Percentiles rank a stretch among this genome's conserved stretches.
Evolutionary conservation across 768 basidiomycete species (phyloP).

Genomic region (Hebeloma cylindrosporum): DNA sequence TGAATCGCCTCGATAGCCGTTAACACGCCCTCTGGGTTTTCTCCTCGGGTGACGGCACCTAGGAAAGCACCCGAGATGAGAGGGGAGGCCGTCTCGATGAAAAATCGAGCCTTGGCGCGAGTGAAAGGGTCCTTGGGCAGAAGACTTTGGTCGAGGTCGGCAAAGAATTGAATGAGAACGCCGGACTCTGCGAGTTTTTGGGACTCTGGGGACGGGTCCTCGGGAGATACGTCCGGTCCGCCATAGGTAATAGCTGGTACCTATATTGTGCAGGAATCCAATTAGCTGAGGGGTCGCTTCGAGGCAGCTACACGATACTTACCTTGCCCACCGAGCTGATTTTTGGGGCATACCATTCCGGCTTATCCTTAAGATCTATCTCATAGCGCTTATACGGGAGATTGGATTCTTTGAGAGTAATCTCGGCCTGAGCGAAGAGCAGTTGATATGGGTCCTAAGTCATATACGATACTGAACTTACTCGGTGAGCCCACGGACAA

Average conservation of each 20-base stretch:
- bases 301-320: background rate
- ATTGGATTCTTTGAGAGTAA: slow-evolving; percentile 60
- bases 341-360: slow-evolving; percentile 64
- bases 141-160: slow-evolving; percentile 53
- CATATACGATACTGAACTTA: slow-evolving; percentile 26
- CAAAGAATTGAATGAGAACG: slow-evolving; percentile 65
- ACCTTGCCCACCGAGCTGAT: slow-evolving; percentile 72
- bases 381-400: slow-evolving; percentile 50
- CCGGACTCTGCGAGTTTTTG: slow-evolving; percentile 64
- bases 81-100: slow-evolving; percentile 54
- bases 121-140: slow-evolving; percentile 55
- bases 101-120: slow-evolving; percentile 62
- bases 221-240: slow-evolving; percentile 54
- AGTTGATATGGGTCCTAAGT: background rate
- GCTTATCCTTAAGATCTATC: slow-evolving; percentile 65
- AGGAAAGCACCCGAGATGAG: slow-evolving; percentile 42
- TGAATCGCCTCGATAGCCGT: slow-evolving; percentile 49
- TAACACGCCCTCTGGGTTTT: slow-evolving; percentile 41
- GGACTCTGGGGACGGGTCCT: slow-evolving; percentile 59
- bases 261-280: slow-evolving; percentile 24
- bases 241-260: slow-evolving; percentile 63
- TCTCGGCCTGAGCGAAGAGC: slow-evolving; percentile 41
- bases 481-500: slow-evolving; percentile 62
- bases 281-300: background rate
- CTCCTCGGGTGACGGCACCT: slow-evolving; percentile 38